Conservation (phyloP, 768 basidiomycete species). For the Filobasidium wieringae region DNA sequence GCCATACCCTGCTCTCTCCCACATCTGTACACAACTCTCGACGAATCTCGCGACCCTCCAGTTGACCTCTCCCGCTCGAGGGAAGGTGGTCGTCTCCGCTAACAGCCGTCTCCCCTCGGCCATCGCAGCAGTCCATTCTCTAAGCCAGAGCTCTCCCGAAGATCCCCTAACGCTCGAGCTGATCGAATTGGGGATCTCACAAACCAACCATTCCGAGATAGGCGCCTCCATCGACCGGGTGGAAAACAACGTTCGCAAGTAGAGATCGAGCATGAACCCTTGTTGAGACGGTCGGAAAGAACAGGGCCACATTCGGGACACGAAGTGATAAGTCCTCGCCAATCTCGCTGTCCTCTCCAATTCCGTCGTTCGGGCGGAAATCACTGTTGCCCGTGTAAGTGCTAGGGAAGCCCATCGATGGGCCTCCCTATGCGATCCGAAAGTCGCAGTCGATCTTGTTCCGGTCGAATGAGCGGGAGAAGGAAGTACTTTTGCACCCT, state of each 20-base stretch:
- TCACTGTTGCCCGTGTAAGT: constrained; percentile 64
- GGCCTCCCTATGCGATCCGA: constrained; percentile 60
- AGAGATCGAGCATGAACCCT: constrained; percentile 55
- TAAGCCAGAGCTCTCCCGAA: constrained; percentile 46
- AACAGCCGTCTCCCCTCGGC: constrained; percentile 61
- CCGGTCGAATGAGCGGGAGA: constrained; percentile 15
- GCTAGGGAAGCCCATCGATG: constrained; percentile 76
- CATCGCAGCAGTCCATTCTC: constrained; percentile 54
- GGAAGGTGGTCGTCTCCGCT: constrained; percentile 59
- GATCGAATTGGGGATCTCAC: constrained; percentile 7
- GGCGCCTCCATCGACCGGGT: constrained; percentile 12
- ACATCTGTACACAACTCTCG: constrained; percentile 64
- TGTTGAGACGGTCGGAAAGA: constrained; percentile 67
- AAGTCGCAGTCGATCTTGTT: constrained; percentile 37
- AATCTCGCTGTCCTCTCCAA: constrained; percentile 23
- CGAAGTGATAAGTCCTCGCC: constrained; percentile 35
- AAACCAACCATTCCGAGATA: constrained; percentile 13
- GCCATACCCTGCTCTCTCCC: constrained; percentile 60
- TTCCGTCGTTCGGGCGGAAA: constrained; percentile 47
- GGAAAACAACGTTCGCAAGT: constrained; percentile 57
- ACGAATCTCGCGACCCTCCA: constrained; percentile 68
- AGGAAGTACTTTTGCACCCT: constrained; percentile 51
- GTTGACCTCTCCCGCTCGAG: constrained; percentile 68
- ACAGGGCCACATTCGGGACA: constrained; percentile 56
- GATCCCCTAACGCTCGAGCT: not conserved